These are phyloP conservation scores for Striga asiatica DNA, from an alignment of 257 asterid genomes.

Conservation along the genomic window DNA sequence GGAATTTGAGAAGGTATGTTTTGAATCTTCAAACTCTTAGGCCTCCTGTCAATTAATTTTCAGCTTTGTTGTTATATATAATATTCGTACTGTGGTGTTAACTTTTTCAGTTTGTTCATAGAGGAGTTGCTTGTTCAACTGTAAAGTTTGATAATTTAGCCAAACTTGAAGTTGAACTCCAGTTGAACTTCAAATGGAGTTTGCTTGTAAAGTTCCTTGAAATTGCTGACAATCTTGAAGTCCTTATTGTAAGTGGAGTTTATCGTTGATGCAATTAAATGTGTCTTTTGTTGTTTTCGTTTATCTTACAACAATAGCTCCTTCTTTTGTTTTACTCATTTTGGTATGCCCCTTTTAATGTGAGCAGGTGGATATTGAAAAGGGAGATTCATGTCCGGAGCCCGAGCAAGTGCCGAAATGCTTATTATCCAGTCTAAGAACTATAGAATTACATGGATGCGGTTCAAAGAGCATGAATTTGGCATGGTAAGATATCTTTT, in stretches of 20 bases:
- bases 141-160: too few relatives aligned
- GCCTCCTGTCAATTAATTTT: too few relatives aligned
- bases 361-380: not conserved
- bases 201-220: not conserved
- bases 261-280: not conserved
- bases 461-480: not conserved
- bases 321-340: not conserved
- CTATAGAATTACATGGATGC: not conserved
- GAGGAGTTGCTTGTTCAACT: not conserved
- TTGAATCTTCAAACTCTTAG: too few relatives aligned
- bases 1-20: not conserved
- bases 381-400: not conserved
- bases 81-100: not conserved
- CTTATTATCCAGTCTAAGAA: not conserved
- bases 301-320: not conserved
- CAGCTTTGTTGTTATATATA: not conserved
- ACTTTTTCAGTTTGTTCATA: not conserved
- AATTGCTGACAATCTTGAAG: conserved; percentile 5
- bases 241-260: not conserved
- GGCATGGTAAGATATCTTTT: not conserved
- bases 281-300: not conserved
- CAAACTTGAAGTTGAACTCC: too few relatives aligned
- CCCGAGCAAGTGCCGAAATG: not conserved
- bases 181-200: not conserved
- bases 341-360: not conserved